A percentile compares a stretch with the other conserved stretches of the same genome.
Conservation (phyloP, 2,329 filamentous ascomycete genomes). For the Hypoxylon sp. region DNA sequence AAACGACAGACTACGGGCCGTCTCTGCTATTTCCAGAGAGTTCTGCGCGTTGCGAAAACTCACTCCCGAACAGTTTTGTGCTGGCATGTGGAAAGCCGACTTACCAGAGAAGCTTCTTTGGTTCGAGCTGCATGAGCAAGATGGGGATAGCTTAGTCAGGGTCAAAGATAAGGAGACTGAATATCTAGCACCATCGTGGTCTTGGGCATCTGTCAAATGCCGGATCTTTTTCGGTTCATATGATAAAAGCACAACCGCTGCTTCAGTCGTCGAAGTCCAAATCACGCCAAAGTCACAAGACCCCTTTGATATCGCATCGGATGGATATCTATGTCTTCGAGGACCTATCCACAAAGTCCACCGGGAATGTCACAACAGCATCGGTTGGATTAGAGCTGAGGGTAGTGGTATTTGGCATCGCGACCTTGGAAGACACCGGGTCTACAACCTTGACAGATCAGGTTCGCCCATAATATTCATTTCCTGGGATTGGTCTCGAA, state of each 20-base stretch:
- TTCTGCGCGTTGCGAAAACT: background rate
- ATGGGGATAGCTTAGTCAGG: background rate
- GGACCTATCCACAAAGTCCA: background rate
- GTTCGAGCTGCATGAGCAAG: background rate
- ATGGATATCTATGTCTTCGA: background rate
- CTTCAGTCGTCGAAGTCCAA: background rate
- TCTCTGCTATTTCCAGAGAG: background rate
- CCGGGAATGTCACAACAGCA: background rate
- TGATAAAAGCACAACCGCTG: background rate
- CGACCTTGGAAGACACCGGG: background rate
- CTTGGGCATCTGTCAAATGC: background rate
- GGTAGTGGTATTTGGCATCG: background rate
- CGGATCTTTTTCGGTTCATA: background rate
- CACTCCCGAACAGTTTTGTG: background rate
- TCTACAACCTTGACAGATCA: background rate
- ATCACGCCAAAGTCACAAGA: background rate
- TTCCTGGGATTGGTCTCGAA: background rate
- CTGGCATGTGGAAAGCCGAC: background rate
- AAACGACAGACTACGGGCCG: background rate
- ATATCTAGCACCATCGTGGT: background rate
- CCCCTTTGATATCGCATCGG: background rate
- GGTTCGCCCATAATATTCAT: background rate
- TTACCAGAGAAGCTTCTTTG: background rate
- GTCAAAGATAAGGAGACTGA: background rate
- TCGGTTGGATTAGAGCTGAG: background rate